Percentiles rank a stretch among this genome's conserved stretches.
phyloP scores from a whole-genome alignment of 441 rosid genomes.

The Croton setiger region DNA sequence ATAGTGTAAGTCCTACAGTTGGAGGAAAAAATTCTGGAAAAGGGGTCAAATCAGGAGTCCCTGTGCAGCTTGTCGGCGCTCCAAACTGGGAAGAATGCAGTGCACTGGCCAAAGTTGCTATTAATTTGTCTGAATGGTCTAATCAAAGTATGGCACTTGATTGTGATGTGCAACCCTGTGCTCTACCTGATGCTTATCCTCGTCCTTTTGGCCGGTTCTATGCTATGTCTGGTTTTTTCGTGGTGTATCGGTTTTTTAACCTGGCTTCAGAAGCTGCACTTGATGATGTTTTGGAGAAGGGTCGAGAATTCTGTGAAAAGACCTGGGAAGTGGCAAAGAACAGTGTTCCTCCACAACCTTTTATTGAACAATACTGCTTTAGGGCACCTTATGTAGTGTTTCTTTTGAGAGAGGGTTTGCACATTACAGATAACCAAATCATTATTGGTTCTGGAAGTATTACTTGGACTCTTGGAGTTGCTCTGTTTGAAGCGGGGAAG shows the following conservation, averaged over 20 bases:
- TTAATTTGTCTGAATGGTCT: conserved; percentile 94
- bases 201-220: conserved; percentile 87
- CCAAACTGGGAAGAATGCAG: conserved; percentile 87
- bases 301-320: conserved; percentile 76
- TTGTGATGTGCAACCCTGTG: conserved; percentile 92
- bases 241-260: conserved; percentile 83
- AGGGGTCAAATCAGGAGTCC: conserved; percentile 58
- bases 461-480: conserved; percentile 98
- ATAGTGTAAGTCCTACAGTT: conserved; percentile 43
- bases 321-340: conserved; percentile 76
- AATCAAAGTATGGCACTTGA: conserved; percentile 55
- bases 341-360: conserved; percentile 94
- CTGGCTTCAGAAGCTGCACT: conserved; percentile 78
- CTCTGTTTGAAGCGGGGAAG: conserved; percentile 83
- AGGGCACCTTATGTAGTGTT: conserved; percentile 90
- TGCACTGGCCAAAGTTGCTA: conserved; percentile 70
- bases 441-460: conserved; percentile 91
- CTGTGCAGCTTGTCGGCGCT: conserved; percentile 73
- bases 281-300: conserved; percentile 89
- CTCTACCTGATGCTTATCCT: conserved; percentile 68
- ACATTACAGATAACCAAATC: conserved; percentile 69
- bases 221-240: conserved; percentile 93
- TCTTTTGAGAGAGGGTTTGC: conserved; percentile 86
- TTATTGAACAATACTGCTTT: conserved; percentile 97
- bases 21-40: conserved; percentile 37